Evolutionary conservation across 345 rosid genomes (phyloP), one percentile per base, ranked within the genome.

Genomic region (Trapa incisa): DNA sequence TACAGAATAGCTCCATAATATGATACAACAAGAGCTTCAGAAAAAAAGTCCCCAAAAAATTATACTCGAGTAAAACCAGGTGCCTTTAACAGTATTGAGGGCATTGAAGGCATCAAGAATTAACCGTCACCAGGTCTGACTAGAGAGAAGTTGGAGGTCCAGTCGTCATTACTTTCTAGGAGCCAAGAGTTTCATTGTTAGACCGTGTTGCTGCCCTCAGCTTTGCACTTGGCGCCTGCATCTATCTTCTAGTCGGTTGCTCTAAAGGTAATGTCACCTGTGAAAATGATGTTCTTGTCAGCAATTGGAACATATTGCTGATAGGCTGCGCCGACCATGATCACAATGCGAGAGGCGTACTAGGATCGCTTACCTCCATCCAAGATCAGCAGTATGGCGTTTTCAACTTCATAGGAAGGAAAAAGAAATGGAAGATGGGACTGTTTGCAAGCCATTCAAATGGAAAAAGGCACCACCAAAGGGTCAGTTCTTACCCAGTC

Each of bases 401-500:
- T 45, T 45, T 45, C 11, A 7, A 7, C 11, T 45, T 45, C 48
- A 45, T 2, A 13, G 2, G 48, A 7, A 45, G 11, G 48, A 45
- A 45, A 11, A 45, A 4, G 12, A 4, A 3, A 45, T 0, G 48
- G 11, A 45, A 45, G 1, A 45, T 2, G 13, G 48, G 11, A 45
- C 8, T 45, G 48, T 45, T 45, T 41, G 6, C 43, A 41, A 8
- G 47, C 15, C 22, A 41, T 14, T 15, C 3, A 37, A 64, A 29
- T n/a, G 48, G 33, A 35, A 2, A 39, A 12, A 6, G 32, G 32
- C n/a, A 42, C 41, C 13, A 2, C 16, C 16, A 13, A 56, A 33
- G 37, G 39, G 39, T 16, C 17, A 45, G 57, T 4, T 63, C 75
- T 69, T 85, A 89, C 91, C 96, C 96, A 64, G 96, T 88, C 78